These are phyloP conservation scores for Picochlorum costavermella DNA, from an alignment of 139 green algal genomes.

Conservation along the genomic window DNA sequence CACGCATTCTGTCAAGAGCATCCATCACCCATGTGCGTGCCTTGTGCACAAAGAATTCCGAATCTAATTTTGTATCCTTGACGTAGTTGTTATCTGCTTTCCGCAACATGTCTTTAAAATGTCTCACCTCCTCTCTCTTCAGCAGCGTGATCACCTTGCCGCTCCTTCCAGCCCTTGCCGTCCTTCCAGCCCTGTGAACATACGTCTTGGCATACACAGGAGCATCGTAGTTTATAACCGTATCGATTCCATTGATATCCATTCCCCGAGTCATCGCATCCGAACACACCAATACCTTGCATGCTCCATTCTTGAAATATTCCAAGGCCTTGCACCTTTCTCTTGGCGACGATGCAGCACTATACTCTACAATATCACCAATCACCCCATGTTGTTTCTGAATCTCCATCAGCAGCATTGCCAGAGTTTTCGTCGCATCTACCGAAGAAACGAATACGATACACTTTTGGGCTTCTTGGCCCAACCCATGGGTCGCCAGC, in stretches of 20 bases:
- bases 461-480: conserved; percentile 32
- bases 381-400: background rate
- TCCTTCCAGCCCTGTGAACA: conserved; percentile 66
- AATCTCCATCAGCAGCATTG: conserved; percentile 17
- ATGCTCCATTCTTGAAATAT: background rate
- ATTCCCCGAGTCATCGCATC: conserved; percentile 86
- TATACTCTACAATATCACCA: conserved; percentile 42
- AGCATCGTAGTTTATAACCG: conserved; percentile 82
- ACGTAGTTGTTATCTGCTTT: conserved; percentile 82
- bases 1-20: background rate
- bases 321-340: conserved; percentile 12
- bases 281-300: conserved; percentile 66
- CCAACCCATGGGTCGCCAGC: conserved; percentile 25
- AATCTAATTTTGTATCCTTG: conserved; percentile 41
- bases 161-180: conserved; percentile 58
- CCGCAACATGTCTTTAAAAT: conserved; percentile 76
- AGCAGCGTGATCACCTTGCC: conserved; percentile 41
- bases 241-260: conserved; percentile 55
- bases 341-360: conserved; percentile 18
- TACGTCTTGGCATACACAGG: conserved; percentile 81
- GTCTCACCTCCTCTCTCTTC: conserved; percentile 64
- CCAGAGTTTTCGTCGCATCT: conserved; percentile 58
- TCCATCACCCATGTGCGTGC: conserved; percentile 12
- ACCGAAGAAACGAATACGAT: conserved; percentile 81
- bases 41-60: conserved; percentile 20